Percentiles rank a stretch among this genome's conserved stretches.
phyloP scores from a whole-genome alignment of 75 land plant genomes.

The Larix kaempferi region DNA sequence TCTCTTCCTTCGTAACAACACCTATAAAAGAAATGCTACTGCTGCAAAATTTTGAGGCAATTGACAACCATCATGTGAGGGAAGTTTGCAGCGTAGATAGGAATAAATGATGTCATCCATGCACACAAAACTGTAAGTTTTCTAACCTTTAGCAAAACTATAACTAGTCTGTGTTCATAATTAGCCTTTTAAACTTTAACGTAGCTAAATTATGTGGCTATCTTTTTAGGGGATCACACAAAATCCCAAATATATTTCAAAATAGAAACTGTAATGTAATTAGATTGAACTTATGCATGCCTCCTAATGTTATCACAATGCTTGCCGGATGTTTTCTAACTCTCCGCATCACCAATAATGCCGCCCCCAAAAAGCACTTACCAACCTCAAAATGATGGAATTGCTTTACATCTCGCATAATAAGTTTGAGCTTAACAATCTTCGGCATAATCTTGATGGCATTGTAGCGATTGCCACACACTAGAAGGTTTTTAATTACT shows the following conservation, averaged over 20 bases:
- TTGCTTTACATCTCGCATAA: not conserved
- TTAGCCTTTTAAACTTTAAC: too few relatives aligned
- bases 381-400: slow-evolving; percentile 10
- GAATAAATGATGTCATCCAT: too few relatives aligned
- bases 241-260: not conserved
- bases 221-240: not conserved
- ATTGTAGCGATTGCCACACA: not conserved
- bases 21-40: too few relatives aligned
- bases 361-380: not conserved
- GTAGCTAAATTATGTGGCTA: too few relatives aligned
- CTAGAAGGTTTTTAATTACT: not conserved
- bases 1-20: too few relatives aligned
- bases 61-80: too few relatives aligned
- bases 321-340: not conserved
- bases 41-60: too few relatives aligned
- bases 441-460: slow-evolving; percentile 8
- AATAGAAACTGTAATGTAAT: not conserved
- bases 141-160: too few relatives aligned
- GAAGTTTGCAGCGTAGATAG: too few relatives aligned
- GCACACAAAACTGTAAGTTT: too few relatives aligned
- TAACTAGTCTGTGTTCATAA: too few relatives aligned
- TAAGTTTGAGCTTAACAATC: not conserved
- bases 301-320: not conserved
- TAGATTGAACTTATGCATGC: not conserved
- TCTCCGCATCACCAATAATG: slow-evolving; percentile 4